A percentile compares a stretch with the other conserved stretches of the same genome.
Evolutionary conservation across 345 rosid genomes (phyloP).

Genomic region (Bruguiera gymnorhiza): DNA sequence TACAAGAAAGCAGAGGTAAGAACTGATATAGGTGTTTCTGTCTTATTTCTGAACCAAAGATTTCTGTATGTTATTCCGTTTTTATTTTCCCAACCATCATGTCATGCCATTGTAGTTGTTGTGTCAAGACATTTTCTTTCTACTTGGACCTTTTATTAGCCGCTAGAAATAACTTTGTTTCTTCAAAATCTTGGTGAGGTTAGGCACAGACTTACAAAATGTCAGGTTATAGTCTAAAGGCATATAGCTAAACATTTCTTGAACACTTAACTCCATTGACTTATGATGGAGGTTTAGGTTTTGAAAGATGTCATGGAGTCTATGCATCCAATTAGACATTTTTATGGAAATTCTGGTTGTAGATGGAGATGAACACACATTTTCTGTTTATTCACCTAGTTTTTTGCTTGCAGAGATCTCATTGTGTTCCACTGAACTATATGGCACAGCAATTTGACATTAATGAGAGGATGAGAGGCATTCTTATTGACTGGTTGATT

Average conservation of each 20-base stretch:
- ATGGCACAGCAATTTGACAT: constrained; percentile 72
- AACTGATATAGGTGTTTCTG: background rate
- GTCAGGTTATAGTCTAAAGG: background rate
- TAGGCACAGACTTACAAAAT: background rate
- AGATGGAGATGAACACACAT: background rate
- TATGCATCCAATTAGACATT: no score
- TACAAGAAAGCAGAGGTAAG: constrained; percentile 78
- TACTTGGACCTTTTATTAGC: no score
- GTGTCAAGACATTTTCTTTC: background rate
- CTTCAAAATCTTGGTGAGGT: background rate
- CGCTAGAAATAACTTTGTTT: background rate
- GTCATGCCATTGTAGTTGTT: background rate
- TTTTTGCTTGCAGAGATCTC: constrained; percentile 40
- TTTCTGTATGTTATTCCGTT: background rate
- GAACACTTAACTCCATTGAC: no score
- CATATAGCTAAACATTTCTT: no score
- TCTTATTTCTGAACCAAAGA: background rate
- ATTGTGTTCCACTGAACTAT: constrained; percentile 57
- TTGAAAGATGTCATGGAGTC: no score
- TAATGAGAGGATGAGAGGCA: constrained; percentile 92
- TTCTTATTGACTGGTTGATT: constrained; percentile 87
- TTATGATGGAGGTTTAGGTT: no score
- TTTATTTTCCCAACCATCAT: background rate
- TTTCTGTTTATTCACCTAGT: background rate
- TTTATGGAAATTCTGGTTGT: no score